phyloP scores from a whole-genome alignment of 768 basidiomycete genomes.

The Boletus tomentosulus region DNA sequence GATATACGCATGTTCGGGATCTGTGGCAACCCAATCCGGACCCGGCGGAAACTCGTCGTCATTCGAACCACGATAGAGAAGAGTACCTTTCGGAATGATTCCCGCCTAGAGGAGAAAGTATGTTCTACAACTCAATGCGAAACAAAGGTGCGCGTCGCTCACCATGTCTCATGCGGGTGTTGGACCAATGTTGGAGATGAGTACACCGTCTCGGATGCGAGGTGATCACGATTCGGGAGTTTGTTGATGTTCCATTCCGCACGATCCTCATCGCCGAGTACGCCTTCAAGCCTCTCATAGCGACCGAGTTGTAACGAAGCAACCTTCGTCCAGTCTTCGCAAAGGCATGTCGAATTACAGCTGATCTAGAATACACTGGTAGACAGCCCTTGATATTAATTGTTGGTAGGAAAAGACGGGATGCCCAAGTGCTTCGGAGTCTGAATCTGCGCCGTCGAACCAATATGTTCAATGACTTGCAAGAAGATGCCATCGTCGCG shows the following conservation, averaged over 20 bases:
- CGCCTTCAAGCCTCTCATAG: too few relatives aligned
- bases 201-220: slow-evolving; percentile 34
- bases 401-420: too few relatives aligned
- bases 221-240: slow-evolving; percentile 16
- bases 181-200: slow-evolving; percentile 36
- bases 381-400: too few relatives aligned
- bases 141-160: not conserved
- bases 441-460: too few relatives aligned
- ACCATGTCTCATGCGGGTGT: slow-evolving; percentile 38
- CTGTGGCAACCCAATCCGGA: slow-evolving; percentile 29
- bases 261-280: not conserved
- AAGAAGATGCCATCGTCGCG: too few relatives aligned
- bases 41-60: slow-evolving; percentile 17
- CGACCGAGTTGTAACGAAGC: too few relatives aligned
- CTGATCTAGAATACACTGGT: too few relatives aligned
- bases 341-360: too few relatives aligned
- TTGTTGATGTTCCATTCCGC: slow-evolving; percentile 19
- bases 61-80: slow-evolving; percentile 29
- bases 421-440: too few relatives aligned
- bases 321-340: too few relatives aligned
- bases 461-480: too few relatives aligned
- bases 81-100: slow-evolving; percentile 28
- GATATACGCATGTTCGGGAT: slow-evolving; percentile 33
- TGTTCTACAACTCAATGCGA: not conserved
- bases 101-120: slow-evolving; percentile 20